Evolutionary conservation across 2,329 filamentous ascomycete genomes (phyloP), one percentile per base, ranked within the genome.

Genomic region (Pseudopithomyces maydicus): DNA sequence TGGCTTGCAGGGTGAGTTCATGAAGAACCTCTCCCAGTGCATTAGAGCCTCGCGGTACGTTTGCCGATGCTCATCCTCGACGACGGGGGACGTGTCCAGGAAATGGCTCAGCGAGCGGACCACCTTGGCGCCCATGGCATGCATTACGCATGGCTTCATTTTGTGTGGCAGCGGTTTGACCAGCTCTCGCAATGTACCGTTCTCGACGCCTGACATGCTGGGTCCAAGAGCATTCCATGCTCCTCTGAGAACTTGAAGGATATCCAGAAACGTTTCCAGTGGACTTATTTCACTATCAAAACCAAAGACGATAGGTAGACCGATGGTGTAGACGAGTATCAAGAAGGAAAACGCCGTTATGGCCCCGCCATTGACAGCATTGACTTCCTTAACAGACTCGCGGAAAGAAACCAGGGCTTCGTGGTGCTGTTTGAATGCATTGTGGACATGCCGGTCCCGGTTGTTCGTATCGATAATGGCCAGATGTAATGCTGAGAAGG

Each of bases 401-500:
- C 61, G 63, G 53, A 65, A 65, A 19, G 36, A 53, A 19, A 48
- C 36, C 15, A 65, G 38, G 15, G 65, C 65, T 45, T 59, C 46
- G 32, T 61, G 54, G 38, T 70, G 66, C 26, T 68, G 64, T 17
- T 55, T 52, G 35, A 58, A 58, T 8, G 67, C 61, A 15, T 59
- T 41, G 4, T 57, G 26, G 20, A 58, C 44, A 38, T 63, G 56
- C 15, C 51, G 50, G 29, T 57, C 47, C 20, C 58, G 56, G 19
- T 59, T 55, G n/a, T n/a, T 26, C 17, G 44, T 42, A 38, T 53
- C 45, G 47, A 62, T 46, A 29, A 52, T 50, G 7, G 59, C 59
- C 20, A 64, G 46, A 53, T 70, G 67, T 38, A 65, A 57, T 32
- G 67, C 66, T 26, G 61, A 57, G 17, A 68, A 59, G 20, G 64